Evolutionary conservation across 2,329 filamentous ascomycete species (phyloP).

Genomic region (Domatiomyces globalis): DNA sequence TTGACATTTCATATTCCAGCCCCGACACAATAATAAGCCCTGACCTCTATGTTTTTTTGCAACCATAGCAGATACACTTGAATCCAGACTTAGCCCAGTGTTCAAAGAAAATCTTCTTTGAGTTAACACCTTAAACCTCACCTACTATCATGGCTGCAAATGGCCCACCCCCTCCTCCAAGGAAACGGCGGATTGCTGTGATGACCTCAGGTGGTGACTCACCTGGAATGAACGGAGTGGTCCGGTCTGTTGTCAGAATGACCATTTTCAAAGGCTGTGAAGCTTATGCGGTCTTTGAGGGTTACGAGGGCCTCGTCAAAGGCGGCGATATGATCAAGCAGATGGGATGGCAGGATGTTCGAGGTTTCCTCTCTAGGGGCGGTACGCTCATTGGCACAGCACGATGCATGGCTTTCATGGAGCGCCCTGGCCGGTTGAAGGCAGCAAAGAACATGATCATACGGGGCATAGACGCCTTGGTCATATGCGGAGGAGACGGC

Average conservation of each 20-base stretch:
- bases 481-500: conserved; percentile 94
- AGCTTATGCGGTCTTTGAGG: conserved; percentile 73
- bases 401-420: conserved; percentile 80
- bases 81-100: neutral
- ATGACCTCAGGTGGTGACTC: conserved; percentile 93
- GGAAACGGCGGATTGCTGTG: conserved; percentile 60
- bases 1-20: neutral
- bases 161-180: conserved; percentile 20
- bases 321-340: conserved; percentile 77
- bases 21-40: neutral
- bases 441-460: conserved; percentile 91
- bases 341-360: conserved; percentile 85
- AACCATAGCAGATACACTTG: neutral
- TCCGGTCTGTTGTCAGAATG: conserved; percentile 82
- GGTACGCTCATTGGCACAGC: conserved; percentile 94
- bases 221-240: conserved; percentile 85
- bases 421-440: conserved; percentile 65
- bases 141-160: conserved; percentile 18
- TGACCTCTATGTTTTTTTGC: neutral
- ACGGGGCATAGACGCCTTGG: conserved; percentile 83
- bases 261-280: conserved; percentile 73
- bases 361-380: conserved; percentile 84
- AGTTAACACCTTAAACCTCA: neutral
- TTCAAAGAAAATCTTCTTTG: neutral
- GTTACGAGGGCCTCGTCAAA: conserved; percentile 86